Base-by-base conservation (phyloP, 1,284 basidiomycete species). In the Paramarasmius palmivorus region DNA sequence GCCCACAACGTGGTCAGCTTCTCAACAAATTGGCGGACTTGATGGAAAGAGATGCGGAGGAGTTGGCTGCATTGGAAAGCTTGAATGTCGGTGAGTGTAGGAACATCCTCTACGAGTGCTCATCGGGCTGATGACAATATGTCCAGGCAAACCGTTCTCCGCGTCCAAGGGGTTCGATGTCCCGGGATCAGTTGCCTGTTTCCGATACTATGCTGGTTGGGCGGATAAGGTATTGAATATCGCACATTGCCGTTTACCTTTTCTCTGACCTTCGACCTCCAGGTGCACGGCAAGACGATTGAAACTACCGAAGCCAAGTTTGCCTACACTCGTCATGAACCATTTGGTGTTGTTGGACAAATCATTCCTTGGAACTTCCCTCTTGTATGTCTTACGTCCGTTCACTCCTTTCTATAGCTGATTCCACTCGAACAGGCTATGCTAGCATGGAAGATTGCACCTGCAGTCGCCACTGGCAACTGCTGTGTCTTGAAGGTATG, bases 401-500 rank as follows among this genome's bases (percentile, higher is more conserved):
- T 32, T 32, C 14, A 15, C 8, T 26, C 32, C 17, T 32, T 14
- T 15, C 4, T 17, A 15, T 10, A 17, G 25, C 34, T 36, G 22
- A 37, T 22, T 34, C 23, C 4, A 22, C 25, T 40, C 19, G 25
- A 25, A 25, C 20, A 57, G 53, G 26, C 49, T 57, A 87, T 91
- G 86, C 63, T 88, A 58, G 63, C 82, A 4, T 91, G 88, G 88
- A 94, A 93, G 73, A 66, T 93, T 55, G 92, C 78, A 4, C 91
- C 92, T 6, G 90, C 92, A 4, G 79, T 95, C 55, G 92, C 92
- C 2, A 84, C 85, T 2, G 93, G 93, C 57, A 92, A 91, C 77
- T 75, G 82, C 12, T 75, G 94, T 61, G 77, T 95, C 54, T 71
- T 95, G 61, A 94, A 95, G 63, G 70, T 71, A 42, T 2, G 50